phyloP scores from a whole-genome alignment of 2,329 filamentous ascomycete genomes.

The Thelonectria discophora region DNA sequence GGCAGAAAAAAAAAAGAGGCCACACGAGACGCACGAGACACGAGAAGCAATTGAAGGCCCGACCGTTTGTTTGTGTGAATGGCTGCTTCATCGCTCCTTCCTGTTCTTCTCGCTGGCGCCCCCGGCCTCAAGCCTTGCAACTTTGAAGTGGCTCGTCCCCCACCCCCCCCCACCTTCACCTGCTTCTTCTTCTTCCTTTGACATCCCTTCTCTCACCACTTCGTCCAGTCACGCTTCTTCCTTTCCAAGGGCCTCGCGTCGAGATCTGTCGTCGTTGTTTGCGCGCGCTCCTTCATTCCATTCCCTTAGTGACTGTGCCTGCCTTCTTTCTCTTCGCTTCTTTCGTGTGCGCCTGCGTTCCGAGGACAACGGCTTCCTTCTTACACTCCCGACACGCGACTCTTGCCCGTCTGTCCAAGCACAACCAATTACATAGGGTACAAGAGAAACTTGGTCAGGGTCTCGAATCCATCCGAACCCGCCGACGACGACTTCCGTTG shows the following conservation, averaged over 20 bases:
- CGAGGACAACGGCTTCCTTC: constrained; percentile 30
- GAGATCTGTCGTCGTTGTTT: constrained; percentile 36
- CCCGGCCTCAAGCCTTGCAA: constrained; percentile 6
- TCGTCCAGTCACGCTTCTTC: constrained; percentile 23
- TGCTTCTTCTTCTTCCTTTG: constrained; percentile 10
- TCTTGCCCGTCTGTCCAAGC: constrained; percentile 15
- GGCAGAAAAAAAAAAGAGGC: constrained; percentile 1
- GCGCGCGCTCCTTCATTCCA: constrained; percentile 29
- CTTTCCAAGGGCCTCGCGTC: constrained; percentile 36
- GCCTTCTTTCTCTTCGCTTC: constrained; percentile 15
- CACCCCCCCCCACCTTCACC: constrained; percentile 6
- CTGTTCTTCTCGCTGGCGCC: constrained; percentile 9
- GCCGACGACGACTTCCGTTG: neutral
- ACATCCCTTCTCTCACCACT: constrained; percentile 24
- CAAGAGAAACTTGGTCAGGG: constrained; percentile 25
- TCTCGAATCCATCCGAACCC: constrained; percentile 13
- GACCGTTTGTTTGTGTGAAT: constrained; percentile 3
- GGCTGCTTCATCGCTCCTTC: constrained; percentile 15
- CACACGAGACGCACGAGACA: constrained; percentile 3
- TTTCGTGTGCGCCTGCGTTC: constrained; percentile 25
- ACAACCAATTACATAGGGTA: constrained; percentile 28
- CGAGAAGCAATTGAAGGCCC: neutral
- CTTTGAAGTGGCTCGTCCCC: constrained; percentile 10
- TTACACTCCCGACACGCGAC: constrained; percentile 27
- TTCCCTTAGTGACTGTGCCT: constrained; percentile 15